Evolutionary conservation across 768 basidiomycete species (phyloP).

Genomic region (Tylopilus vinaceipallidus): DNA sequence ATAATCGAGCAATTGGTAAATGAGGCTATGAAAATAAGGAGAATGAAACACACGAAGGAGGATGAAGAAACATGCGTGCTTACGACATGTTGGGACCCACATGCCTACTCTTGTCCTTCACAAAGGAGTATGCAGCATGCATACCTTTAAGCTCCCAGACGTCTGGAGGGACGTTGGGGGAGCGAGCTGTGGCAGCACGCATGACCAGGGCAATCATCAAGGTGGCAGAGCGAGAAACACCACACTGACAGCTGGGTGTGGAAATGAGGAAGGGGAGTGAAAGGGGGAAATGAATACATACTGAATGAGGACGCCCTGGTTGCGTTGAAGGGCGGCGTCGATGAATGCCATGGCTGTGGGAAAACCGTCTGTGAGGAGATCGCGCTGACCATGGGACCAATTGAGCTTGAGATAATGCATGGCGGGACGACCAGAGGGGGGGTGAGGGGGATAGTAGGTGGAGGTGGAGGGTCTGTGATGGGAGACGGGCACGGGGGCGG

Average conservation of each 20-base stretch:
- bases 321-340: constrained; percentile 71
- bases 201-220: constrained; percentile 89
- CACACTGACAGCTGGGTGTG: constrained; percentile 83
- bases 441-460: constrained; percentile 67
- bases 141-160: constrained; percentile 81
- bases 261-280: constrained; percentile 15
- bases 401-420: constrained; percentile 87
- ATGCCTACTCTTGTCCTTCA: constrained; percentile 85
- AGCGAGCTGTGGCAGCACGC: constrained; percentile 78
- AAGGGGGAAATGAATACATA: constrained; percentile 41
- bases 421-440: constrained; percentile 65
- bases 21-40: constrained; percentile 54
- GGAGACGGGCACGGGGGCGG: constrained; percentile 61
- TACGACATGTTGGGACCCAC: constrained; percentile 95
- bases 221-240: constrained; percentile 88
- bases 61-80: constrained; percentile 38
- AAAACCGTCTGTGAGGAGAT: constrained; percentile 79
- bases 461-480: constrained; percentile 37
- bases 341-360: constrained; percentile 77
- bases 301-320: constrained; percentile 84
- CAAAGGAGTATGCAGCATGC: constrained; percentile 87
- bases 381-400: constrained; percentile 94
- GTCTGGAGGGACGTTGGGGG: constrained; percentile 65
- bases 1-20: constrained; percentile 92
- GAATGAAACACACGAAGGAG: constrained; percentile 22